Evolutionary conservation across 2,329 filamentous ascomycete species (phyloP), one percentile per base, ranked within the genome.

Genomic region (Hypoxylon sp.): DNA sequence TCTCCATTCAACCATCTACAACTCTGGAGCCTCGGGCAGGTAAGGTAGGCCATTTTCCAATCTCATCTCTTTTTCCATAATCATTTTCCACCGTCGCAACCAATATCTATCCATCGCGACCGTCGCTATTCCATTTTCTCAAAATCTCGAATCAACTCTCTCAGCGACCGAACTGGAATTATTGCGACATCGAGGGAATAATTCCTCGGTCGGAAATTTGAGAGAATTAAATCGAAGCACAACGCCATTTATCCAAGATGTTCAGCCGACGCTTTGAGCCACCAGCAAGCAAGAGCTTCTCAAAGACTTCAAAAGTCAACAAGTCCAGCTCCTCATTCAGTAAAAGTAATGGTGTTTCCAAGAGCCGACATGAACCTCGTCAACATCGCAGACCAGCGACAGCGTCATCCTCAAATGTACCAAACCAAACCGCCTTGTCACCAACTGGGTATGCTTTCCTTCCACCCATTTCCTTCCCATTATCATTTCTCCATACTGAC

Each of bases 271-370:
- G 82, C 65, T 79, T 80, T 55, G 82, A 86, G 21, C 80, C 77
- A 34, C 80, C 81, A 23, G 74, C 76, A 32, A 83, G 72, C 80
- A 84, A 80, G 78, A 87, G 84, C 78, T 86, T 86, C 64, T 84
- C 85, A 57, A 87, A 86, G 69, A 79, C 82, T 67, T 82, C 85
- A 61, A 86, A 85, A 68, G 73, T 74, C 23, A 81, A 78, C 72
- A 87, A 85, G 70, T 84, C 85, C 3, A 86, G 78, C 73, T 81
- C 84, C 2, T 88, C 86, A 1, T 87, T 88, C 74, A 85, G 81
- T 75, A 87, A 86, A 68, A 83, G 84, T 23, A 79, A 81, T 45
- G 86, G 86, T 1, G 79, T 89, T 14, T 84, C 84, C 28, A 89
- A 89, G 76, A 80, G 82, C 70, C 84, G 85, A 66, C 84, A 85